Evolutionary conservation across 2,329 filamentous ascomycete genomes (phyloP).

Genomic region (Penicillium sp.): DNA sequence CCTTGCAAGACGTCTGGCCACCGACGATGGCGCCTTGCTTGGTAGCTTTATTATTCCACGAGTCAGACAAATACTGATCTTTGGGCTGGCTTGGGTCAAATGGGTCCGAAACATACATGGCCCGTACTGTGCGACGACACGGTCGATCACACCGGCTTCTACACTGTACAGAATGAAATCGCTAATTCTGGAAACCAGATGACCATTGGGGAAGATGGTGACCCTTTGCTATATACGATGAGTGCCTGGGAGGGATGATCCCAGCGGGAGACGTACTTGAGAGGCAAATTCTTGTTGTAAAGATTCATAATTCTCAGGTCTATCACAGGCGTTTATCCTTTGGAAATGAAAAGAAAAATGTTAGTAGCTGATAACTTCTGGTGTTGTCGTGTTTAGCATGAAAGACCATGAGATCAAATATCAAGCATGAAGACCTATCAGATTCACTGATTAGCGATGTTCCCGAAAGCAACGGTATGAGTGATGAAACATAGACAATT

Average conservation of each 20-base stretch:
- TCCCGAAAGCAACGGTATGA: constrained; percentile 6
- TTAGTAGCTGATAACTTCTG: constrained; percentile 25
- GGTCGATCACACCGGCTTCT: constrained; percentile 86
- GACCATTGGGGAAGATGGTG: constrained; percentile 89
- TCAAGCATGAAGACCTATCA: constrained; percentile 5
- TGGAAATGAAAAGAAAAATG: constrained; percentile 24
- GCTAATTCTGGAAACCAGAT: constrained; percentile 91
- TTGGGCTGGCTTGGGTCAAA: neutral
- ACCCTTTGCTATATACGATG: constrained; percentile 68
- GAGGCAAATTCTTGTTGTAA: constrained; percentile 78
- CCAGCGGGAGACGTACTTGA: constrained; percentile 67
- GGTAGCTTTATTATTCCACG: constrained; percentile 62
- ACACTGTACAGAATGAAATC: constrained; percentile 99
- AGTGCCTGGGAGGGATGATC: constrained; percentile 37
- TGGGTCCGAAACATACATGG: constrained; percentile 68
- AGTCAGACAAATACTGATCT: constrained; percentile 25
- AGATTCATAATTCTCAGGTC: constrained; percentile 80
- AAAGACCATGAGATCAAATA: neutral
- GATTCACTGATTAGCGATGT: constrained; percentile 25
- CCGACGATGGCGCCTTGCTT: constrained; percentile 94
- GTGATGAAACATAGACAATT: constrained; percentile 13
- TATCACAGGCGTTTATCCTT: constrained; percentile 94
- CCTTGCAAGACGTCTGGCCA: constrained; percentile 97
- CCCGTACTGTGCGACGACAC: constrained; percentile 82
- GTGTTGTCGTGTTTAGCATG: neutral